Conservation (phyloP, 768 basidiomycete genomes). For the Dacryopinax spathularia region DNA sequence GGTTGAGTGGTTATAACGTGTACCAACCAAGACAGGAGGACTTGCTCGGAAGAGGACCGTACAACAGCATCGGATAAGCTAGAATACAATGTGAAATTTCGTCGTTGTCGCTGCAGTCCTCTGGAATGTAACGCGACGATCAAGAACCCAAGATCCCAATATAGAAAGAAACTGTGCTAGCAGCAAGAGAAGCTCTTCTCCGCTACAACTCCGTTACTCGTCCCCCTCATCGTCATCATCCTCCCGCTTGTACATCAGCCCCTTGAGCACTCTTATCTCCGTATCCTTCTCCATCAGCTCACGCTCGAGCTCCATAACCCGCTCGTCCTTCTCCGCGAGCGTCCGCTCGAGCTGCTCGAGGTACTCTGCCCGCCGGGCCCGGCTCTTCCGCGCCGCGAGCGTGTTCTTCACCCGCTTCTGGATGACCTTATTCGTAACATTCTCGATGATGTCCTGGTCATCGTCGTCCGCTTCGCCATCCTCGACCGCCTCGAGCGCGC, state of each 20-base stretch:
- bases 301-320: not conserved
- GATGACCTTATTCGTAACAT: not conserved
- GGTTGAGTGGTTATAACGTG: too few relatives aligned
- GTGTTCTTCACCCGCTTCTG: slow-evolving; percentile 4
- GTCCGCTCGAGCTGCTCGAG: not conserved
- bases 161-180: too few relatives aligned
- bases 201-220: not conserved
- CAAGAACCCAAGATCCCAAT: too few relatives aligned
- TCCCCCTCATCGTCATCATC: not conserved
- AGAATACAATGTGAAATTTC: too few relatives aligned
- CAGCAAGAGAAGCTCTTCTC: too few relatives aligned
- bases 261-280: not conserved
- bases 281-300: not conserved
- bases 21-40: too few relatives aligned
- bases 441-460: not conserved
- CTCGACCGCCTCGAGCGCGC: slow-evolving; percentile 1
- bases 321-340: not conserved
- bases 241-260: not conserved
- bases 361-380: not conserved
- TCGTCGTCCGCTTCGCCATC: not conserved
- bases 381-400: not conserved
- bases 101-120: too few relatives aligned
- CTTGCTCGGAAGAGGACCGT: too few relatives aligned
- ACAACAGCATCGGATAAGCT: too few relatives aligned
- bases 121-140: too few relatives aligned